Conservation (phyloP, 306 rosid species). For the Sophora flavescens region DNA sequence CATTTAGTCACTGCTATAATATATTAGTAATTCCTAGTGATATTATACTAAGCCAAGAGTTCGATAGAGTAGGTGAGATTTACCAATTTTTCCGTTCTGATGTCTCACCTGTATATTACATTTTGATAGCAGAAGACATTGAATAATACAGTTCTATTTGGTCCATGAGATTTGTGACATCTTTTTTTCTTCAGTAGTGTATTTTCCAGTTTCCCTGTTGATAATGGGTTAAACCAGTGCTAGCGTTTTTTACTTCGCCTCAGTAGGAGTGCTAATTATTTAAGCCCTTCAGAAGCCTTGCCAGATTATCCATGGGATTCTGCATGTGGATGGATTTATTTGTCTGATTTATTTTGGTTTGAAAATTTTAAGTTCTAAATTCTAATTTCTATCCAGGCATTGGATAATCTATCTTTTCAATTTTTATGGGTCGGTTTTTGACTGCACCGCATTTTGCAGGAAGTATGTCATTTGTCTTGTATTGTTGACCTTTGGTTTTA, state of each 20-base stretch:
- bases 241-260: background rate
- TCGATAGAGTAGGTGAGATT: conserved; percentile 67
- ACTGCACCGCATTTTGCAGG: background rate
- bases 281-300: background rate
- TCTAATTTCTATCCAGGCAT: background rate
- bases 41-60: conserved; percentile 66
- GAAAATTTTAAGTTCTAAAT: background rate
- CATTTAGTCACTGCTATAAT: conserved; percentile 50
- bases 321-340: background rate
- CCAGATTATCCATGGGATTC: background rate
- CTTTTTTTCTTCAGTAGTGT: conserved; percentile 12
- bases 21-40: conserved; percentile 53
- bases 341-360: background rate
- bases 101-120: conserved; percentile 84
- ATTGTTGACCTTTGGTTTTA: background rate
- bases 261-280: background rate
- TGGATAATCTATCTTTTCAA: background rate
- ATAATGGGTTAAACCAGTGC: background rate
- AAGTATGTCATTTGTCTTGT: background rate
- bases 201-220: conserved; percentile 4
- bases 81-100: conserved; percentile 65
- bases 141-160: conserved; percentile 61
- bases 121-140: conserved; percentile 59
- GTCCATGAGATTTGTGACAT: conserved; percentile 48
- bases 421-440: background rate